These are phyloP conservation scores for Ophiognomonia clavigignenti-juglandacearum DNA, from an alignment of 2,329 filamentous ascomycete species.

Conservation along the genomic window DNA sequence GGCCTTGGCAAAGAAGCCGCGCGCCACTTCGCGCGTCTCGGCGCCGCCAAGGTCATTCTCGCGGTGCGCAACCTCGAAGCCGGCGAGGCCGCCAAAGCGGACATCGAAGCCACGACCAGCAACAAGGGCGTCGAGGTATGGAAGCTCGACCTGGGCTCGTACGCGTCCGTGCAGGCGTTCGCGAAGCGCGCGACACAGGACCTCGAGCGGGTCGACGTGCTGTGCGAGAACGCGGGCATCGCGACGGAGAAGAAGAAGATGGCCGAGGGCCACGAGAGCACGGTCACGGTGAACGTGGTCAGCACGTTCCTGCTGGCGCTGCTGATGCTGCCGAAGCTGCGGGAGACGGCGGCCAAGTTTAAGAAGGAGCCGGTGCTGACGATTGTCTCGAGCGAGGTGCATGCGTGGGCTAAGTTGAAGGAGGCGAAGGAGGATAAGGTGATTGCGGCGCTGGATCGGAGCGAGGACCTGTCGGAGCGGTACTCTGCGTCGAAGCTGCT, in stretches of 20 bases:
- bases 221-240: constrained; percentile 39
- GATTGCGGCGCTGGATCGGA: constrained; percentile 3
- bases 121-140: constrained; percentile 28
- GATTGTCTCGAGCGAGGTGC: constrained; percentile 6
- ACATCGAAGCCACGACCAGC: constrained; percentile 16
- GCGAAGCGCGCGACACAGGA: constrained; percentile 24
- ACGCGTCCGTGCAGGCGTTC: constrained; percentile 36
- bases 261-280: constrained; percentile 42
- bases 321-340: constrained; percentile 40
- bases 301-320: constrained; percentile 37
- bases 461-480: constrained; percentile 4
- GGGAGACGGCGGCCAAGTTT: constrained; percentile 22
- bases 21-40: constrained; percentile 28
- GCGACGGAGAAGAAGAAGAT: constrained; percentile 30
- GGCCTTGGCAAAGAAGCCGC: constrained; percentile 35
- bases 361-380: constrained; percentile 12
- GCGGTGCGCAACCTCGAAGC: constrained; percentile 28
- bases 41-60: constrained; percentile 31
- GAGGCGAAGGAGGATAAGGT: background rate
- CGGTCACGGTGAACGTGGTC: constrained; percentile 32
- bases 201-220: constrained; percentile 37
- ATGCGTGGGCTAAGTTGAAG: constrained; percentile 2
- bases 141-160: constrained; percentile 36
- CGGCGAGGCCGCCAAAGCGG: constrained; percentile 22
- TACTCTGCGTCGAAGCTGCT: constrained; percentile 9